These are phyloP conservation scores for Poterioochromonas sp. DNA, from an alignment of 352 stramenopile genomes.

Conservation along the genomic window DNA sequence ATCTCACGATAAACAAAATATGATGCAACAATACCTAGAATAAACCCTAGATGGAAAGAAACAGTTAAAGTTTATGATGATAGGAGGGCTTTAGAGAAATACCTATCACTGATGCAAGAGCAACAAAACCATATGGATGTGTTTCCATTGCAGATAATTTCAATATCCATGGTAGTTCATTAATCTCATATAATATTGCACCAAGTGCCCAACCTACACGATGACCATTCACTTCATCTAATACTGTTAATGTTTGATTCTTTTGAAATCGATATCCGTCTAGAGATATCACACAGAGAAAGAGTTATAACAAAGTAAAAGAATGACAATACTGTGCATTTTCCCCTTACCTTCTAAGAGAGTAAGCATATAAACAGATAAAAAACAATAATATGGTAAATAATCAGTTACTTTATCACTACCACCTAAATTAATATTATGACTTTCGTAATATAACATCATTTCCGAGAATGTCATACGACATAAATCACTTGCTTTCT, in stretches of 20 bases:
- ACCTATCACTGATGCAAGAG: background rate
- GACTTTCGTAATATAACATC: constrained; percentile 41
- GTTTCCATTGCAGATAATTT: background rate
- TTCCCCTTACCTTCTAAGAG: constrained; percentile 46
- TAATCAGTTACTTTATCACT: constrained; percentile 40
- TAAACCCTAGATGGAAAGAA: no score
- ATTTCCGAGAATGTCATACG: constrained; percentile 49
- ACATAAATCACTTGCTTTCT: constrained; percentile 36
- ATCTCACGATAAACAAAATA: constrained; percentile 23
- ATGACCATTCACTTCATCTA: constrained; percentile 38
- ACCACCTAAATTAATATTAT: constrained; percentile 35
- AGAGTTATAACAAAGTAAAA: background rate
- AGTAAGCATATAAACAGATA: constrained; percentile 53
- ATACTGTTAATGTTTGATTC: constrained; percentile 33
- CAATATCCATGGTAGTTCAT: constrained; percentile 51
- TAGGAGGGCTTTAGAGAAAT: no score
- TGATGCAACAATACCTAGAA: constrained; percentile 11
- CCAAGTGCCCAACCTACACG: constrained; percentile 59
- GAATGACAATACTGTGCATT: background rate
- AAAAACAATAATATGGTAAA: constrained; percentile 56
- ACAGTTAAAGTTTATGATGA: no score
- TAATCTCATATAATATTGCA: constrained; percentile 65
- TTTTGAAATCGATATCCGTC: constrained; percentile 54
- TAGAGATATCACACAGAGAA: background rate
- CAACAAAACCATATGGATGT: constrained; percentile 3